phyloP scores from a whole-genome alignment of 306 rosid species.

The Medicago ruthenica region DNA sequence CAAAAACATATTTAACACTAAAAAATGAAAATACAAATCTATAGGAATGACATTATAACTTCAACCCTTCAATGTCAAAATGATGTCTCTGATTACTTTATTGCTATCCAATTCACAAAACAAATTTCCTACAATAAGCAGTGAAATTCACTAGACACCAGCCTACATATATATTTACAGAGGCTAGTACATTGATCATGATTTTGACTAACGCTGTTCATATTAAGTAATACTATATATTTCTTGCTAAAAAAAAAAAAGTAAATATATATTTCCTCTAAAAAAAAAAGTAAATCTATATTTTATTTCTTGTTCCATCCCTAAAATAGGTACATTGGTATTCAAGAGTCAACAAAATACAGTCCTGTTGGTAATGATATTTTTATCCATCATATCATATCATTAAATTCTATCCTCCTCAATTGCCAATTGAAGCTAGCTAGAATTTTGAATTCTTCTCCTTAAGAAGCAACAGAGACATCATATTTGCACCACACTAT shows the following conservation, averaged over 20 bases:
- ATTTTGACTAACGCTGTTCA: conserved; percentile 21
- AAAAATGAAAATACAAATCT: too few relatives aligned
- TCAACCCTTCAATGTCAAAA: not conserved
- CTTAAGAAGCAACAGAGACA: conserved; percentile 44
- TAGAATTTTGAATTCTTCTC: conserved; percentile 38
- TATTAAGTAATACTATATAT: too few relatives aligned
- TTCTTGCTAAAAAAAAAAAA: too few relatives aligned
- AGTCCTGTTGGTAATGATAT: not conserved
- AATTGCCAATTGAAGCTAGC: conserved; percentile 36
- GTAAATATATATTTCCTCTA: too few relatives aligned
- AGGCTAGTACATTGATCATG: conserved; percentile 15
- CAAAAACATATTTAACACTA: too few relatives aligned
- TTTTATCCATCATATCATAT: conserved; percentile 6
- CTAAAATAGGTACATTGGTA: conserved; percentile 13
- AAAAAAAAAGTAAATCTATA: not conserved
- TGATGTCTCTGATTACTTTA: conserved; percentile 34
- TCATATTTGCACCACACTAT: conserved; percentile 28
- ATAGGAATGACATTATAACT: not conserved
- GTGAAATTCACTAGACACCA: conserved; percentile 40
- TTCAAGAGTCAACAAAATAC: conserved; percentile 24
- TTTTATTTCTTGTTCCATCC: conserved; percentile 23
- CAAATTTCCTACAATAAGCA: conserved; percentile 37
- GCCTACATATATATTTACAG: not conserved
- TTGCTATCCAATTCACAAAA: conserved; percentile 29
- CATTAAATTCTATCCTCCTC: conserved; percentile 28